Evolutionary conservation across 305 asterid species (phyloP), one percentile per base, ranked within the genome.

Genomic region (Fraxinus greggii): DNA sequence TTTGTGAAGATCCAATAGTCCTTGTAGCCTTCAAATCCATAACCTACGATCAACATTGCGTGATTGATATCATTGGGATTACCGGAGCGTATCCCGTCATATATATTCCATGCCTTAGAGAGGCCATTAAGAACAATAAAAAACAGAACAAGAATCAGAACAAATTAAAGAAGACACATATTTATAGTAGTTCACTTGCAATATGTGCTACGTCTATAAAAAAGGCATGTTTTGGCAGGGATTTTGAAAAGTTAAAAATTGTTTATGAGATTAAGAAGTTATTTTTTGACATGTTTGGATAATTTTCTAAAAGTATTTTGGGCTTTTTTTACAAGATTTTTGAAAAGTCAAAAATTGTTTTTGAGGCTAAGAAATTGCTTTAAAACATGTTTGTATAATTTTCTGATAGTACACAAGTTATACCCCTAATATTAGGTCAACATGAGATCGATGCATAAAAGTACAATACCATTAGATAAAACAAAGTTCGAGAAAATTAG

Each of bases 1-100:
- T 84, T 86, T 83, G 79, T 86, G 4, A 84, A 32, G 24, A 86
- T 82, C 89, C 89, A 82, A 38, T 86, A 86, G 38, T 86, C 88
- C 40, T 76, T 56, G 35, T 70, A 78, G 2, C 82, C 87, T 15
- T 75, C 72, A 1, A 78, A 77, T 33, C 86, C 89, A 84, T 86
- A 86, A 5, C 89, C 86, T 23, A 87, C 88, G 31, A 84, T 69
- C 15, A 86, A 26, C 21, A 84, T 75, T 9, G 80, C 89, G 19
- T 84, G 87, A 74, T 78, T 72, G 38, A 86, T 69, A 9, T 81
- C 84, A 42, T 70, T 42, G 7, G 86, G 86, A 86, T 67, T 65
- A 70, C 76, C 24, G 7, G 87, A 86, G 84, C 89, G 82, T 13
- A 78, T 38, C 12, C 89, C 87, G 48, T 86, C 75, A 19, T 86